Percentiles rank a stretch among this genome's conserved stretches.
These are phyloP conservation scores for Galium porrigens DNA, from an alignment of 305 asterid genomes.

Conservation along the genomic window DNA sequence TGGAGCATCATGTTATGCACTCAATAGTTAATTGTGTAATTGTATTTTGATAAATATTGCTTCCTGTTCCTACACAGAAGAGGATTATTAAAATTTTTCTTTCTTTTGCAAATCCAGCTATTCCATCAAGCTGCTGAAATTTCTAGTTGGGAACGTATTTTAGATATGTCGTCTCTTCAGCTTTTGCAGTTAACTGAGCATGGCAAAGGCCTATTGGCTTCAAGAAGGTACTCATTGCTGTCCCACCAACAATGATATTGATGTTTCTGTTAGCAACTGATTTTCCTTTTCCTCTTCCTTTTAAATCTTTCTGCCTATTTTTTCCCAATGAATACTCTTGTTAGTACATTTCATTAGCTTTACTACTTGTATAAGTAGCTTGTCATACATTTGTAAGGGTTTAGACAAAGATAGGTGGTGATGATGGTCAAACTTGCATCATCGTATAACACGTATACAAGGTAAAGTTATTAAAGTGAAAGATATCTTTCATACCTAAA, in stretches of 20 bases:
- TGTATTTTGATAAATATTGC: background rate
- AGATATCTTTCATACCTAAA: background rate
- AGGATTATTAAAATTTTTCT: background rate
- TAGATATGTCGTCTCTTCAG: constrained; percentile 84
- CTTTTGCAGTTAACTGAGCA: constrained; percentile 88
- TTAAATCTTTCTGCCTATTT: background rate
- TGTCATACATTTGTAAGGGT: background rate
- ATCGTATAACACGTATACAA: background rate
- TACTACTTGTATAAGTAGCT: constrained; percentile 3
- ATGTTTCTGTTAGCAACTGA: background rate
- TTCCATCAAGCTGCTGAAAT: constrained; percentile 19
- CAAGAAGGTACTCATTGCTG: constrained; percentile 56
- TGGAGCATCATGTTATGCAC: background rate
- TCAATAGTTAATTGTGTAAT: background rate
- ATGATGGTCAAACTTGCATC: background rate
- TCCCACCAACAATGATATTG: constrained; percentile 3
- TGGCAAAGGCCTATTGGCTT: constrained; percentile 79
- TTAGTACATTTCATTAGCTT: background rate
- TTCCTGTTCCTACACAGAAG: background rate
- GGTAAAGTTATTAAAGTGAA: background rate
- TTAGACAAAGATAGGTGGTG: background rate
- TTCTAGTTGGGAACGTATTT: constrained; percentile 28
- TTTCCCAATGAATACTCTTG: background rate
- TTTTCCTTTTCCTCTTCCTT: background rate
- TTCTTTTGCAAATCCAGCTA: constrained; percentile 3